Base-by-base conservation (phyloP, 257 asterid genomes). In the Gentiana straminea region DNA sequence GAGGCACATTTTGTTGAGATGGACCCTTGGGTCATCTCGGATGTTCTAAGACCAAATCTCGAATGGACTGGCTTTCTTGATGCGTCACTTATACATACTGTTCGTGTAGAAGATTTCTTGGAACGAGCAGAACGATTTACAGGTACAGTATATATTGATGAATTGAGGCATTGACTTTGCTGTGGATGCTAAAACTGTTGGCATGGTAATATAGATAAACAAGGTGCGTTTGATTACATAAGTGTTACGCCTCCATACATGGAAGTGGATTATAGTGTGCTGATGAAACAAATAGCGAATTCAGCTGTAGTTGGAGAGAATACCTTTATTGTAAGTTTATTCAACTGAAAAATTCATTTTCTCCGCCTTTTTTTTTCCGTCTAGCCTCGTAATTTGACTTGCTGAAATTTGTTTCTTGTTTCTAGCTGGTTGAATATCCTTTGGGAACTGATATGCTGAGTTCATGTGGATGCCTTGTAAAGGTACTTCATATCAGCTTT, bases 1-100 rank as follows among this genome's bases (percentile, higher is more conserved):
- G 70, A 92, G 98, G 97, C 68, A 15, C 97, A 92, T 77, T 92
- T 92, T 63, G 98, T 92, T 66, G 98, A 92, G 80, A 92, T 92
- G 97, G 98, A 87, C 68, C 97, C 97, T 73, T 91, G 95, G 98
- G 95, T 92, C 68, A 73, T 92, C 66, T 85, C 98, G 15, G 79
- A 81, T 70, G 86, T 92, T 69, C 86, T 92, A 37, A 69, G 66
- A 47, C 96, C 95, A 64, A 92, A 92, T 73, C 76, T 92, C 74
- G 94, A 83, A 61, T 66, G 83, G 49, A 92, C 98, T 49, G 87
- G 74, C 54, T 92, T 92, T 70, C 85, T 83, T 46, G 94, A 84
- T 33, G 81, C 71, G 12, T 87, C 98, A 13, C 77, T 72, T 57
- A 82, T 92, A 73, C 98, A 92, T 51, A 69, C 85, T 57, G 74